Conservation (phyloP, 169 alveolate species). For the Plasmodium gonderi region DNA sequence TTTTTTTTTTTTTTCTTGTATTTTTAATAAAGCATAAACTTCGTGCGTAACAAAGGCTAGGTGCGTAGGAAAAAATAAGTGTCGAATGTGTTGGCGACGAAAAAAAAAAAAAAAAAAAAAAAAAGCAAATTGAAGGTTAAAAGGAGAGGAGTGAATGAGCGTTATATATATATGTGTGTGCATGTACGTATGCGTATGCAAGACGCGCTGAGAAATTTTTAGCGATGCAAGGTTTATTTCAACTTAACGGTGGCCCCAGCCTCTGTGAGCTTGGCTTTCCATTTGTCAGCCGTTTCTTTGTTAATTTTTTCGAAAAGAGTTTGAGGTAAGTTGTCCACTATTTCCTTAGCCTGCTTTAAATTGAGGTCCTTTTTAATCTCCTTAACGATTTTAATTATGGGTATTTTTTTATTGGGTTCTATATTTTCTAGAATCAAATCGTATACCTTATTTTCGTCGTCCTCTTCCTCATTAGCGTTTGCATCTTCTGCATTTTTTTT, state of each 20-base stretch:
- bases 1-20: not conserved
- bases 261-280: conserved; percentile 65
- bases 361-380: conserved; percentile 77
- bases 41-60: not conserved
- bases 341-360: conserved; percentile 80
- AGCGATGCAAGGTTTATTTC: conserved; percentile 18
- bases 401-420: conserved; percentile 75
- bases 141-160: not conserved
- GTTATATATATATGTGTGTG: not conserved
- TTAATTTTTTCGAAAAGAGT: conserved; percentile 70
- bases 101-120: not conserved
- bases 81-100: not conserved
- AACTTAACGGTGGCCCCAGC: conserved; percentile 76
- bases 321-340: conserved; percentile 83
- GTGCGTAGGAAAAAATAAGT: not conserved
- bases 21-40: not conserved
- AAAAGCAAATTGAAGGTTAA: not conserved
- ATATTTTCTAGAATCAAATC: conserved; percentile 78
- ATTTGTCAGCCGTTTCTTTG: conserved; percentile 79
- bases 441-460: conserved; percentile 80
- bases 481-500: conserved; percentile 56
- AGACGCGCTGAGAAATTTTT: not conserved
- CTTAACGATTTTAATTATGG: conserved; percentile 76
- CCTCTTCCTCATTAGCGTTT: conserved; percentile 76
- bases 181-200: not conserved